A percentile compares a stretch with the other conserved stretches of the same genome.
phyloP scores from a whole-genome alignment of 1,284 basidiomycete species.

The Melampsora abietis-canadensis region DNA sequence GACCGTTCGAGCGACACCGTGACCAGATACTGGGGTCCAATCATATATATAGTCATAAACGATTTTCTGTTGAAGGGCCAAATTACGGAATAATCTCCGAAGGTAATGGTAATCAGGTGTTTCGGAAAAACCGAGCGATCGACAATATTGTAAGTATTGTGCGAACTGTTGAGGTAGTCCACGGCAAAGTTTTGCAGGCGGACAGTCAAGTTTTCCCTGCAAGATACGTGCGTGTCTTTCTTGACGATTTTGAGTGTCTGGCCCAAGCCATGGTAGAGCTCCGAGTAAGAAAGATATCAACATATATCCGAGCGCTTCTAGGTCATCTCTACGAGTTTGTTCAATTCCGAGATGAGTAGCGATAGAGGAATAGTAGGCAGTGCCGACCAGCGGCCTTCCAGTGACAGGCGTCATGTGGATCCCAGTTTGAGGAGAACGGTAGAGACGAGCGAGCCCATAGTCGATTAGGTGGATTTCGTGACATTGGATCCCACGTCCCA shows the following conservation, averaged over 20 bases:
- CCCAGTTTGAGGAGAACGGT: slow-evolving; percentile 45
- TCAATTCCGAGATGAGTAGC: slow-evolving; percentile 44
- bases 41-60: slow-evolving; percentile 42
- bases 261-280: slow-evolving; percentile 24
- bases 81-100: slow-evolving; percentile 38
- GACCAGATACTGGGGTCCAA: slow-evolving; percentile 20
- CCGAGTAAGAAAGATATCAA: slow-evolving; percentile 28
- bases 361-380: slow-evolving; percentile 44
- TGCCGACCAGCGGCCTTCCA: slow-evolving; percentile 43
- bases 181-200: slow-evolving; percentile 11
- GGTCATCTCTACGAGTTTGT: slow-evolving; percentile 32
- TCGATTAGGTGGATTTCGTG: slow-evolving; percentile 52
- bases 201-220: slow-evolving; percentile 11
- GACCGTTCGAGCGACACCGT: too few species aligned
- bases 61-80: slow-evolving; percentile 33
- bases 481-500: slow-evolving; percentile 51
- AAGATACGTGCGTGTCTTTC: slow-evolving; percentile 18
- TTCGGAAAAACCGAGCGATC: slow-evolving; percentile 42
- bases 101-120: slow-evolving; percentile 44
- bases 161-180: slow-evolving; percentile 29
- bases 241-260: slow-evolving; percentile 5
- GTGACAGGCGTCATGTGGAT: slow-evolving; percentile 41
- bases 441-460: slow-evolving; percentile 54
- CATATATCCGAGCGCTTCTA: slow-evolving; percentile 31
- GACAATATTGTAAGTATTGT: slow-evolving; percentile 36